Percentiles rank a stretch among this genome's conserved stretches.
Evolutionary conservation across 441 rosid species (phyloP).

Genomic region (Melastoma candidum): DNA sequence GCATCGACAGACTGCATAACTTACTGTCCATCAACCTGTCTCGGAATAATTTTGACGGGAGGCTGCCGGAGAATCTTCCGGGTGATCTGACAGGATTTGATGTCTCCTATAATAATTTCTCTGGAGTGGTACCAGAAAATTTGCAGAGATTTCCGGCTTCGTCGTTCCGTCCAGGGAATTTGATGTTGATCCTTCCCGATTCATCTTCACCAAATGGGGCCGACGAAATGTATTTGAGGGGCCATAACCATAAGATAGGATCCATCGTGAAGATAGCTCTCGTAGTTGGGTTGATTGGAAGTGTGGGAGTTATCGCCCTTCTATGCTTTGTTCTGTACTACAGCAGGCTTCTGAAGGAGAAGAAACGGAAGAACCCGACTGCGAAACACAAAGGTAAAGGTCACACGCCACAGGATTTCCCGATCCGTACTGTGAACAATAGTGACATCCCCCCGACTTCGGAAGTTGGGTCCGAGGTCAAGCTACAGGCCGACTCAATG

Average conservation of each 20-base stretch:
- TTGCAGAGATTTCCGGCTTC: constrained; percentile 50
- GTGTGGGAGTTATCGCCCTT: constrained; percentile 28
- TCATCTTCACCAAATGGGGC: constrained; percentile 28
- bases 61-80: constrained; percentile 44
- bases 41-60: constrained; percentile 44
- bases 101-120: constrained; percentile 51
- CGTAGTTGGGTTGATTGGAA: constrained; percentile 42
- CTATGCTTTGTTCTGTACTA: constrained; percentile 26
- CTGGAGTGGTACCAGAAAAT: constrained; percentile 45
- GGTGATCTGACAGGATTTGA: constrained; percentile 31
- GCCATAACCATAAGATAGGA: constrained; percentile 28
- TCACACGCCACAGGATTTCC: constrained; percentile 22
- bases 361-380: constrained; percentile 15
- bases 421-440: constrained; percentile 2
- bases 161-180: constrained; percentile 59
- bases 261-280: constrained; percentile 33
- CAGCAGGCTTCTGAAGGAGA: constrained; percentile 19
- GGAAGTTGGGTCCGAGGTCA: constrained; percentile 20
- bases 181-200: constrained; percentile 31
- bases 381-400: constrained; percentile 24
- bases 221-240: constrained; percentile 17
- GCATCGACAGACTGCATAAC: constrained; percentile 25
- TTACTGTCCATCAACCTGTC: constrained; percentile 44
- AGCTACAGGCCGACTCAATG: constrained; percentile 32
- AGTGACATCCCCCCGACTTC: constrained; percentile 3